phyloP scores from a whole-genome alignment of 2,329 filamentous ascomycete species.

The Pseudopyrenochaeta lycopersici region DNA sequence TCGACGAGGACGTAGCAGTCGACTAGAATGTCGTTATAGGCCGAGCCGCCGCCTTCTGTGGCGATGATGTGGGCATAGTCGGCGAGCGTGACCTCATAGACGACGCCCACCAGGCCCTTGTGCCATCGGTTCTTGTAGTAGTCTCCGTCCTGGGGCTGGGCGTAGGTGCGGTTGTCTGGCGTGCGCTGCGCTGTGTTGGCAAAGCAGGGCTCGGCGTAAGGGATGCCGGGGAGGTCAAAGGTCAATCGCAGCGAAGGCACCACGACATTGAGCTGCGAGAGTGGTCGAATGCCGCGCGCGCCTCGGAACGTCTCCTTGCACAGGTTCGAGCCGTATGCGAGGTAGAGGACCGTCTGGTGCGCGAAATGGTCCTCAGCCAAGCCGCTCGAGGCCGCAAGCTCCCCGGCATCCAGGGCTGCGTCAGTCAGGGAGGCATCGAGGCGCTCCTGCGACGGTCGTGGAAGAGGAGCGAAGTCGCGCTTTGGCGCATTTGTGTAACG shows the following conservation, averaged over 20 bases:
- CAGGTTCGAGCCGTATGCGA: constrained; percentile 91
- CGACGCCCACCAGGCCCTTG: constrained; percentile 87
- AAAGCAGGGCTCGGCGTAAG: constrained; percentile 92
- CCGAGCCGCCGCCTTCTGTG: constrained; percentile 85
- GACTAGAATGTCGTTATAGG: constrained; percentile 85
- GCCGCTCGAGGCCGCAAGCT: constrained; percentile 21
- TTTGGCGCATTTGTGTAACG: constrained; percentile 8
- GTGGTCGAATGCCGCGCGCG: constrained; percentile 77
- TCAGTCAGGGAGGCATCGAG: constrained; percentile 45
- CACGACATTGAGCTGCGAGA: constrained; percentile 82
- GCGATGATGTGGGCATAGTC: constrained; percentile 89
- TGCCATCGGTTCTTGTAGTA: constrained; percentile 72
- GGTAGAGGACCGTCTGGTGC: constrained; percentile 48
- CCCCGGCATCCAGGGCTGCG: constrained; percentile 27
- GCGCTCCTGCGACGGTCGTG: constrained; percentile 36
- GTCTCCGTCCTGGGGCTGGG: constrained; percentile 18
- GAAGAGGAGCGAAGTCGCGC: constrained; percentile 26
- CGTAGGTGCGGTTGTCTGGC: constrained; percentile 34
- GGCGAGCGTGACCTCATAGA: constrained; percentile 87
- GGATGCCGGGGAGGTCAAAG: constrained; percentile 86
- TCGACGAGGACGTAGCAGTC: constrained; percentile 76
- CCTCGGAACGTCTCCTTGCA: constrained; percentile 81
- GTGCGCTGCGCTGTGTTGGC: constrained; percentile 76
- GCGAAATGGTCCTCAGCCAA: constrained; percentile 37
- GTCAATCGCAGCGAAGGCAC: constrained; percentile 80